Evolutionary conservation across 163 green algal genomes (phyloP).

Genomic region (Prototheca stagnorum): DNA sequence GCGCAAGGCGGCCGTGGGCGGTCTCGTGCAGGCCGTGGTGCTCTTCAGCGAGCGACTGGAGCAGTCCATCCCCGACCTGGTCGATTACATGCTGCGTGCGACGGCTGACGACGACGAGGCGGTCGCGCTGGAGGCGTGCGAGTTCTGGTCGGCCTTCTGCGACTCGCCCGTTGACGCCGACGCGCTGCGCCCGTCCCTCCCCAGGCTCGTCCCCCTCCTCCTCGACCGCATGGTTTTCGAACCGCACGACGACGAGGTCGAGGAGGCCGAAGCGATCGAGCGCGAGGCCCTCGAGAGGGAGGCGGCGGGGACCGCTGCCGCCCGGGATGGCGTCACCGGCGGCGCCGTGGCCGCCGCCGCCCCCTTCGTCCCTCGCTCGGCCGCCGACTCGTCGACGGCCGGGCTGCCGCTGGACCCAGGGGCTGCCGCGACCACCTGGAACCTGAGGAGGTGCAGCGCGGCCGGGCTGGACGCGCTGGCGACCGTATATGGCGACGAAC

Average conservation of each 20-base stretch:
- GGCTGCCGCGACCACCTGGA: slow-evolving; percentile 55
- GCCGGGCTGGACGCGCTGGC: slow-evolving; percentile 75
- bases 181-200: slow-evolving; percentile 58
- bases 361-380: not conserved
- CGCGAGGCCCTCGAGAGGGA: slow-evolving; percentile 8
- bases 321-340: slow-evolving; percentile 2
- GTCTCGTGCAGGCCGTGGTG: slow-evolving; percentile 51
- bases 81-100: slow-evolving; percentile 75
- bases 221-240: slow-evolving; percentile 95
- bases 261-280: slow-evolving; percentile 66
- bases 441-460: slow-evolving; percentile 72
- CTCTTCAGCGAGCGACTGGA: slow-evolving; percentile 43
- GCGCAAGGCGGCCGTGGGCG: slow-evolving; percentile 35
- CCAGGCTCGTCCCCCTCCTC: slow-evolving; percentile 71
- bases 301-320: too few relatives aligned
- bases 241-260: slow-evolving; percentile 86
- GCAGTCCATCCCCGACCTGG: slow-evolving; percentile 40
- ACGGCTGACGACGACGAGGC: slow-evolving; percentile 61
- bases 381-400: too few relatives aligned
- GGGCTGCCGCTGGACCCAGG: too few relatives aligned
- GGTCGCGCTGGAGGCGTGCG: slow-evolving; percentile 77
- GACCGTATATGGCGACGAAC: slow-evolving; percentile 63
- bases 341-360: too few relatives aligned
- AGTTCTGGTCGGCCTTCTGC: slow-evolving; percentile 89
- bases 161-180: slow-evolving; percentile 47